Evolutionary conservation across 768 basidiomycete species (phyloP), one percentile per base, ranked within the genome.

Genomic region (Leccinum subgranulosum): DNA sequence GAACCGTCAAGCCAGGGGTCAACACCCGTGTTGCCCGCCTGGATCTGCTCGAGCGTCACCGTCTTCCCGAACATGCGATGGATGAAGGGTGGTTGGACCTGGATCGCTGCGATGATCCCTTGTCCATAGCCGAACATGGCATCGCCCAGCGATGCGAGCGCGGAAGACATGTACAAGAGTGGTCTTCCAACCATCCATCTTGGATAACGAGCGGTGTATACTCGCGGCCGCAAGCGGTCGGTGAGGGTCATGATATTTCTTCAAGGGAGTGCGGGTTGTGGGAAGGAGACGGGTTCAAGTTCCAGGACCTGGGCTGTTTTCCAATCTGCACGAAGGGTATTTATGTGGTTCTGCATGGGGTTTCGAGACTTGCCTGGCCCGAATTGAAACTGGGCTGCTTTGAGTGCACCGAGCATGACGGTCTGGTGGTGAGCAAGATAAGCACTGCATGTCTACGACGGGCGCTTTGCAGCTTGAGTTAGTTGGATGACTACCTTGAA

Each of bases 111-210:
- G 45, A 81, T 81, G 59, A 78, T 77, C 3, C 81, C 81, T 60
- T 82, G 81, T 45, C 79, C 77, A 55, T 82, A 83, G 6, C 81
- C 81, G 60, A 83, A 82, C 75, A 82, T 80, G 7, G 80, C 81
- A 61, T 83, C 81, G 51, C 81, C 81, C 60, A 83, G 75, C 59
- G 79, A 79, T n/a, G 81, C 80, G 39, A 80, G 73, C 0, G 80
- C 81, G 55, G 80, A 79, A 33, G 81, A 81, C 48, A 75, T 76
- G 65, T 81, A 78, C 8, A 83, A 73, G 25, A 83, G 70, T 28
- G 77, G 77, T 48, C 70, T 72, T 19, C 81, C 81, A 27, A 79
- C 75, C 76, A 81, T 75, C 79, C 79, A 80, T 74, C 74, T 70
- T 56, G 80, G 80, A 71, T 81, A 83, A 60, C 79, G 77, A 61